Evolutionary conservation across 2,329 filamentous ascomycete genomes (phyloP).

Genomic region (Penicillium sp.): DNA sequence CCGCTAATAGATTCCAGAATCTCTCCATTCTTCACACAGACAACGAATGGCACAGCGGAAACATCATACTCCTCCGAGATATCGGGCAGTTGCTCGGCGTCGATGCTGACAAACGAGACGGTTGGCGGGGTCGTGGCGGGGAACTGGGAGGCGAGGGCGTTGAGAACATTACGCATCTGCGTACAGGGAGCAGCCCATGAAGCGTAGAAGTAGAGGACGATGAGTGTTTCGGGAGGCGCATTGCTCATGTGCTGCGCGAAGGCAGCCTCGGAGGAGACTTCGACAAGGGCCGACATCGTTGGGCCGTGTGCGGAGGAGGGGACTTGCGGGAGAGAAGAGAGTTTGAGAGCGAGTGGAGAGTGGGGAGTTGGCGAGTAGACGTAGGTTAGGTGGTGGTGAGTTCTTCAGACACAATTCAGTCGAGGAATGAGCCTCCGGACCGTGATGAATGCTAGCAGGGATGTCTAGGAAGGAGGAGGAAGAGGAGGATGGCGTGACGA

Average conservation of each 20-base stretch:
- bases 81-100: conserved; percentile 92
- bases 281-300: conserved; percentile 74
- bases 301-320: conserved; percentile 9
- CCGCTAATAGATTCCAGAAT: conserved; percentile 86
- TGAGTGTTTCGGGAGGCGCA: conserved; percentile 70
- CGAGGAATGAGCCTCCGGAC: not conserved
- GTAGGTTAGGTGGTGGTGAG: not conserved
- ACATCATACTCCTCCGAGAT: conserved; percentile 93
- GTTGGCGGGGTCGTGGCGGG: conserved; percentile 67
- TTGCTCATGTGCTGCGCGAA: conserved; percentile 59
- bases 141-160: conserved; percentile 85
- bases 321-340: not conserved
- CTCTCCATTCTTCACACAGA: conserved; percentile 75
- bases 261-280: conserved; percentile 65
- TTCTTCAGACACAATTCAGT: not conserved
- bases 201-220: conserved; percentile 92
- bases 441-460: not conserved
- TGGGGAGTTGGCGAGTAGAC: not conserved
- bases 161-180: conserved; percentile 87
- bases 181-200: conserved; percentile 96
- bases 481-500: conserved; percentile 29
- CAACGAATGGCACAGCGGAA: conserved; percentile 89
- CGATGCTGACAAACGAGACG: conserved; percentile 85
- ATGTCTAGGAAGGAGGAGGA: conserved; percentile 15
- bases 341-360: not conserved